Base-by-base conservation (phyloP, 768 basidiomycete species). In the Agaricus subrufescens region DNA sequence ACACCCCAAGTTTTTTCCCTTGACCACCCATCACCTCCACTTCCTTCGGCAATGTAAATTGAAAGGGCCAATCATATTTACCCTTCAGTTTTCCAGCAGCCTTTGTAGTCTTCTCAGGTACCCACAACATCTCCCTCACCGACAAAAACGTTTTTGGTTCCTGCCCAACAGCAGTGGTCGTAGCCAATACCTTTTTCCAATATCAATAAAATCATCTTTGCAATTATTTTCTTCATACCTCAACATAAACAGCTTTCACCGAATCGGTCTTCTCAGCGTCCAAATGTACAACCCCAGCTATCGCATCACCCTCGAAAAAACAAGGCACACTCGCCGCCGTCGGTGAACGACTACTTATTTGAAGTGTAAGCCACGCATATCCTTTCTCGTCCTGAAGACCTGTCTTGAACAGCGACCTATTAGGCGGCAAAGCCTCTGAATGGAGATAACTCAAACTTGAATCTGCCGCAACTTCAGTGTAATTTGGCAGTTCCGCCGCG, bases 151-250 rank as follows among this genome's bases (percentile, higher is more conserved):
- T 48, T 1, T 71, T 62, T 54, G 82, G 79, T 50, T 84, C 80
- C 59, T 85, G 83, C 12, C 81, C 81, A 4, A 84, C 79, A 2
- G 77, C 66, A 3, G 81, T 82, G 15, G 77, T 77, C 4, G 77
- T 75, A 30, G 69, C 81, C 37, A 69, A 66, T 9, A 81, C 65
- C 82, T 82, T 56, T 6, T 37, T 23, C 7, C 19, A 34, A 34
- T 3, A 8, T 8, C 34, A 34, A 34, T 34, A 34, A 34, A 34
- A 34, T 34, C 25, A 27, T 38, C 6, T 42, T 19, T 12, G 7
- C 8, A 34, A 2, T 8, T 34, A 3, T 11, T 34, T 34, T 8
- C 7, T 34, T 56, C 56, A 80, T 81, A 54, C 74, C 69, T 59
- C 84, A 61, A 10, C 71, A 69, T 31, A 86, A 70, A 29, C 68